Conservation (phyloP, 1,284 basidiomycete species). For the Pholiota adiposa region DNA sequence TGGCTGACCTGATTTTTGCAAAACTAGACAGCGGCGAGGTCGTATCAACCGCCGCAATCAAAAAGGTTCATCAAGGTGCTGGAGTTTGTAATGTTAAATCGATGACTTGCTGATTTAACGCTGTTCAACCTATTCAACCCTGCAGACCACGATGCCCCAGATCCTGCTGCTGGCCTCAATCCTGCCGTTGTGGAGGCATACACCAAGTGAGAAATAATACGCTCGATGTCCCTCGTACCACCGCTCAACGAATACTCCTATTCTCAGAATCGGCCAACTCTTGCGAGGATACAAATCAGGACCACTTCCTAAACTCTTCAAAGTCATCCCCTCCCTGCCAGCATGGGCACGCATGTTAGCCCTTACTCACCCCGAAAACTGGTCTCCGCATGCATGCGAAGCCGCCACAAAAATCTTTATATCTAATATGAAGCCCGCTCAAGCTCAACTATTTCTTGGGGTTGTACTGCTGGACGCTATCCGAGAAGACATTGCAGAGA, state of each 20-base stretch:
- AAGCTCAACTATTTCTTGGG: slow-evolving; percentile 93
- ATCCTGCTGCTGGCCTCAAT: slow-evolving; percentile 92
- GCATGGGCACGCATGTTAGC: slow-evolving; percentile 97
- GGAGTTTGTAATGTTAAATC: slow-evolving; percentile 8
- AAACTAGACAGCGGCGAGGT: slow-evolving; percentile 76
- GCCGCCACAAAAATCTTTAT: slow-evolving; percentile 97
- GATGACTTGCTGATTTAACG: background rate
- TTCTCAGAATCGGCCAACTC: slow-evolving; percentile 79
- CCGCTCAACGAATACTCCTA: background rate
- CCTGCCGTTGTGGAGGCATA: slow-evolving; percentile 98
- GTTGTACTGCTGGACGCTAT: slow-evolving; percentile 93
- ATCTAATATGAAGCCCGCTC: slow-evolving; percentile 94
- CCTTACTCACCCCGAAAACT: slow-evolving; percentile 89
- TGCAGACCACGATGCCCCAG: slow-evolving; percentile 68
- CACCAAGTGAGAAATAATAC: slow-evolving; percentile 71
- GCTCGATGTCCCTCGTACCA: background rate
- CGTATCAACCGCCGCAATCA: slow-evolving; percentile 53
- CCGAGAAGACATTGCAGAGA: slow-evolving; percentile 87
- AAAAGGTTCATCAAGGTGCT: slow-evolving; percentile 62
- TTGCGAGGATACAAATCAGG: slow-evolving; percentile 95
- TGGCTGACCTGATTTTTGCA: slow-evolving; percentile 96
- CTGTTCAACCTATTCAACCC: background rate
- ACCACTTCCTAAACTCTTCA: slow-evolving; percentile 96
- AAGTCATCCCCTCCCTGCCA: slow-evolving; percentile 95
- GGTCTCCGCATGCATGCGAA: slow-evolving; percentile 95